A percentile compares a stretch with the other conserved stretches of the same genome.
Conservation (phyloP, 2,329 filamentous ascomycete genomes). For the Colletotrichum agaves region DNA sequence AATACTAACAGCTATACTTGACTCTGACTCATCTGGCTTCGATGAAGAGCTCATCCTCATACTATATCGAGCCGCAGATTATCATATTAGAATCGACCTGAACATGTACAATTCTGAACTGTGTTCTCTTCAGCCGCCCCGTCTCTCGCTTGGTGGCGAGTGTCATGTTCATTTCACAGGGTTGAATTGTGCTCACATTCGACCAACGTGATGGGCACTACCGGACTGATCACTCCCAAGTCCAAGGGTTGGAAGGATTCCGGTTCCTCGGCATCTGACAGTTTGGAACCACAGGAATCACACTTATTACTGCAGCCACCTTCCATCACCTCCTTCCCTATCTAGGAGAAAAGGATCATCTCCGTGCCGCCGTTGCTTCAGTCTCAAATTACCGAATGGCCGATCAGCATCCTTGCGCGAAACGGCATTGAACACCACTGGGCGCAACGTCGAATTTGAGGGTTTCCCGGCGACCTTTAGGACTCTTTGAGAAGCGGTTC, state of each 20-base stretch:
- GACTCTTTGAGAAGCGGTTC: not conserved
- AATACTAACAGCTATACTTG: too few species aligned
- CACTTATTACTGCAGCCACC: not conserved
- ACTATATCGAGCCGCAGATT: not conserved
- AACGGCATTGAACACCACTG: not conserved
- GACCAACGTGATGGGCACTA: not conserved
- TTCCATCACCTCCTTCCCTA: not conserved
- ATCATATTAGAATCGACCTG: too few species aligned
- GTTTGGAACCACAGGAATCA: not conserved
- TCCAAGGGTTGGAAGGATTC: constrained; percentile 9
- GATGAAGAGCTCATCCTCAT: not conserved
- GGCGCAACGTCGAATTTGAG: not conserved
- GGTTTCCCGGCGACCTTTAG: not conserved
- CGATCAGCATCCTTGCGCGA: constrained; percentile 14
- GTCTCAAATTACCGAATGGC: constrained; percentile 8
- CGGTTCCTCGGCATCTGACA: constrained; percentile 20
- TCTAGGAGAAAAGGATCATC: constrained; percentile 9
- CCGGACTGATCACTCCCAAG: not conserved
- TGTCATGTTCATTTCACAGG: too few species aligned
- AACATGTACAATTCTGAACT: too few species aligned
- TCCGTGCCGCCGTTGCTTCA: constrained; percentile 4
- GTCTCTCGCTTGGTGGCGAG: too few species aligned
- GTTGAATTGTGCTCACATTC: not conserved
- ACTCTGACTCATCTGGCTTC: not conserved
- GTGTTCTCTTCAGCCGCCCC: too few species aligned